Evolutionary conservation across 345 rosid genomes (phyloP).

Genomic region (Dimocarpus longan): DNA sequence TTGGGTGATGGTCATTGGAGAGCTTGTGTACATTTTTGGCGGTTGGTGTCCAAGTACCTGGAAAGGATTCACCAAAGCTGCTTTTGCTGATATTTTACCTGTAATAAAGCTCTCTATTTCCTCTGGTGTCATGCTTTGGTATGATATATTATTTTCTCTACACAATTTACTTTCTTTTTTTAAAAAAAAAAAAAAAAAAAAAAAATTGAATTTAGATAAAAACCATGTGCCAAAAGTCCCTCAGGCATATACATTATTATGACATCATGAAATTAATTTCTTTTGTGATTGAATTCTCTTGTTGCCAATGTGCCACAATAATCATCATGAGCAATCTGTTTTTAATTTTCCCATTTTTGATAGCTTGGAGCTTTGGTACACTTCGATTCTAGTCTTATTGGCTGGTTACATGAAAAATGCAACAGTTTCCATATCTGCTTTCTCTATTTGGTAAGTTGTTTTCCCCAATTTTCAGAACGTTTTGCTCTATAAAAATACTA

Average conservation of each 20-base stretch:
- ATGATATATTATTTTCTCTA: not conserved
- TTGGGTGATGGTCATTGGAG: conserved; percentile 36
- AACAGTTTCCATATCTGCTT: conserved; percentile 25
- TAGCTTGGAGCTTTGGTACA: conserved; percentile 40
- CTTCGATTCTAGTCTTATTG: conserved; percentile 31
- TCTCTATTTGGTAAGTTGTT: conserved; percentile 29
- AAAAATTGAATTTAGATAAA: too few species aligned
- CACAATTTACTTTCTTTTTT: too few species aligned
- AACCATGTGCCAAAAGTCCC: too few species aligned
- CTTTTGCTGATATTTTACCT: conserved; percentile 30
- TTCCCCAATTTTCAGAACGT: too few species aligned
- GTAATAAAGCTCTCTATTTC: conserved; percentile 33
- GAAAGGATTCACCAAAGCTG: conserved; percentile 34
- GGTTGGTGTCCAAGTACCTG: conserved; percentile 41
- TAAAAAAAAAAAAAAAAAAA: too few species aligned
- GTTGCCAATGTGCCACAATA: too few species aligned
- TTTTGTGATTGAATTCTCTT: too few species aligned
- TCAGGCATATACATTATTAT: too few species aligned
- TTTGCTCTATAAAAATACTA: too few species aligned
- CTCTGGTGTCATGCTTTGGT: conserved; percentile 44
- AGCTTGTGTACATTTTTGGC: conserved; percentile 33
- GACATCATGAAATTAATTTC: too few species aligned
- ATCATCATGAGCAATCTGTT: too few species aligned
- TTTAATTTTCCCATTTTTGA: not conserved
- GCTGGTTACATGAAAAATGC: conserved; percentile 38